phyloP scores from a whole-genome alignment of 169 alveolate genomes.

The Babesia ovata region DNA sequence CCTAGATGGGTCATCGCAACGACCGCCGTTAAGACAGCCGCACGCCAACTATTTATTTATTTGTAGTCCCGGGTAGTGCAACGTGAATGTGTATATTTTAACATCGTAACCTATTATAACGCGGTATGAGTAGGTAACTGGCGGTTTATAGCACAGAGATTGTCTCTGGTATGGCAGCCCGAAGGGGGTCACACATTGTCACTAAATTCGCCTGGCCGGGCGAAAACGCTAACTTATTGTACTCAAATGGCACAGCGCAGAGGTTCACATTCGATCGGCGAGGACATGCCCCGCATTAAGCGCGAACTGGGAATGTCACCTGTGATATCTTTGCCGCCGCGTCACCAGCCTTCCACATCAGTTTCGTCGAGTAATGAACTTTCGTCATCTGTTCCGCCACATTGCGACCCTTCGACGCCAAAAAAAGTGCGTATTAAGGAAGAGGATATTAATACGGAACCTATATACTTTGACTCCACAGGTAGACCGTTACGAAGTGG shows the following conservation, averaged over 20 bases:
- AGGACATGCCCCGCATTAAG: conserved; percentile 9
- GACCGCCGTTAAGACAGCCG: too few relatives aligned
- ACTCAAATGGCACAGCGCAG: conserved; percentile 3
- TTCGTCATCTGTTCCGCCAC: background rate
- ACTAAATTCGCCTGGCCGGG: background rate
- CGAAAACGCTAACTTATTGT: background rate
- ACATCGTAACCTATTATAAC: too few relatives aligned
- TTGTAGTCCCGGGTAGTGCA: too few relatives aligned
- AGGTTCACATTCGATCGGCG: conserved; percentile 10
- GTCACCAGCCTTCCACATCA: background rate
- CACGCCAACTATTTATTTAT: too few relatives aligned
- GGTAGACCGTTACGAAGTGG: conserved; percentile 10
- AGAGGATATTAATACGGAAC: background rate
- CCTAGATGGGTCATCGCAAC: too few relatives aligned
- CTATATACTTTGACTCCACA: conserved; percentile 7
- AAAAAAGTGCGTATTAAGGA: conserved; percentile 3
- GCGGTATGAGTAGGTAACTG: background rate
- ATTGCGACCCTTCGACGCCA: background rate
- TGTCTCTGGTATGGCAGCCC: background rate
- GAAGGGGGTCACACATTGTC: background rate
- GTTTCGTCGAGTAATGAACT: too few relatives aligned
- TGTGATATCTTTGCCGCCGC: background rate
- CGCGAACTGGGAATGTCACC: conserved; percentile 16
- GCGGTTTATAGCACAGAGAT: background rate
- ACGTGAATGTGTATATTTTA: too few relatives aligned